Percentiles rank a stretch among this genome's conserved stretches.
Evolutionary conservation across 805 yeast species (phyloP).

Genomic region (Teunomyces panamensis): DNA sequence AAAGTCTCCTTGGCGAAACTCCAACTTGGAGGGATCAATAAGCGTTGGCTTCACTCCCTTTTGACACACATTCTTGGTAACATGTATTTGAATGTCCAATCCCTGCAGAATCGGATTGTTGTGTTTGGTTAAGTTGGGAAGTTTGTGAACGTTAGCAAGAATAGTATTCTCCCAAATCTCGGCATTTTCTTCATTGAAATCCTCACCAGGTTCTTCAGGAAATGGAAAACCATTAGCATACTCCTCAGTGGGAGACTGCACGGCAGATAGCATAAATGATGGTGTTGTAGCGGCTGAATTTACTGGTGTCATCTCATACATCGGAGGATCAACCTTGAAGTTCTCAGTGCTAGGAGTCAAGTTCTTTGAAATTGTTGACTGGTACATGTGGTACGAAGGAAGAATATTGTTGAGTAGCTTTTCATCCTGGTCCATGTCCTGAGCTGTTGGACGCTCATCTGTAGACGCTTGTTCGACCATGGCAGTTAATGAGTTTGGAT

Average conservation of each 20-base stretch:
- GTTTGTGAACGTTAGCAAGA: slow-evolving; percentile 39
- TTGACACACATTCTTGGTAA: slow-evolving; percentile 39
- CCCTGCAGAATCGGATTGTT: slow-evolving; percentile 18
- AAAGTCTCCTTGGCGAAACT: slow-evolving; percentile 41
- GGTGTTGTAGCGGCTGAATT: slow-evolving; percentile 7
- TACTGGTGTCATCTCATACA: slow-evolving; percentile 20
- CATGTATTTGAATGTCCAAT: slow-evolving; percentile 31
- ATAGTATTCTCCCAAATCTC: slow-evolving; percentile 36
- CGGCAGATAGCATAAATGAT: slow-evolving; percentile 3
- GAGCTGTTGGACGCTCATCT: slow-evolving; percentile 6
- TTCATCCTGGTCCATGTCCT: slow-evolving; percentile 17
- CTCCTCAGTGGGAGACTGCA: slow-evolving; percentile 7
- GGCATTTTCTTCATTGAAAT: slow-evolving; percentile 22
- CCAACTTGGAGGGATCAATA: slow-evolving; percentile 30
- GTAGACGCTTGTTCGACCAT: neutral
- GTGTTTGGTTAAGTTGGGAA: slow-evolving; percentile 29
- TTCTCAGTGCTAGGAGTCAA: slow-evolving; percentile 38
- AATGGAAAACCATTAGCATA: slow-evolving; percentile 13
- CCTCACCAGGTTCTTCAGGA: slow-evolving; percentile 9
- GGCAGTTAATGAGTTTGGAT: neutral
- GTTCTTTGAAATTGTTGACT: slow-evolving; percentile 38
- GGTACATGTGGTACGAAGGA: slow-evolving; percentile 46
- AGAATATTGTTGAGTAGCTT: slow-evolving; percentile 34
- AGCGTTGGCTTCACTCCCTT: slow-evolving; percentile 35
- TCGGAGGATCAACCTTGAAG: slow-evolving; percentile 40